Conservation (phyloP, 2,329 filamentous ascomycete species). For the Cryphonectria nitschkei region DNA sequence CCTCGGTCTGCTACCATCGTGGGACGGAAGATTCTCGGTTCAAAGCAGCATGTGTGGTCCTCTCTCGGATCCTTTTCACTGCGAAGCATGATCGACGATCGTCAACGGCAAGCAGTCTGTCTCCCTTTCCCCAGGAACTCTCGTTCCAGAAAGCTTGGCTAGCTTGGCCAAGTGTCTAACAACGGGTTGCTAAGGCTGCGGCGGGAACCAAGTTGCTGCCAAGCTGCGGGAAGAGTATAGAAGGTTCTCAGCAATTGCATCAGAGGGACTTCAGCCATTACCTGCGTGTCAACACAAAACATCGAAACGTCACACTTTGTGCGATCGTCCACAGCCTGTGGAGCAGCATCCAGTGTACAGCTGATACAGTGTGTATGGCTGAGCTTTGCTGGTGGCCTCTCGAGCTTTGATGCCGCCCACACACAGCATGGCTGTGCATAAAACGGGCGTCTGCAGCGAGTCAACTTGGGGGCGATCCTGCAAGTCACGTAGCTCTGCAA, state of each 20-base stretch:
- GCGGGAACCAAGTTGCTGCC: slow-evolving; percentile 9
- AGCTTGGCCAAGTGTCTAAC: background rate
- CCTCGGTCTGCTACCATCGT: background rate
- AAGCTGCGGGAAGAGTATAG: background rate
- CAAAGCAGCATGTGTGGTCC: background rate
- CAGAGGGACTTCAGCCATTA: background rate
- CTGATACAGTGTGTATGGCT: background rate
- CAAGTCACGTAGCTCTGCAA: slow-evolving; percentile 11
- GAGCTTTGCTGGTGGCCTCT: background rate
- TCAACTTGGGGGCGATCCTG: slow-evolving; percentile 2
- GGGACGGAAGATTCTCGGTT: background rate
- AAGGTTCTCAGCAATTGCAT: background rate
- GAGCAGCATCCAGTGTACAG: background rate
- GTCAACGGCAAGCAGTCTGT: background rate
- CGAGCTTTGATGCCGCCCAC: background rate
- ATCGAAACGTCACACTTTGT: background rate
- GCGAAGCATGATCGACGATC: slow-evolving; percentile 1
- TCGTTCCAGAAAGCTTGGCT: slow-evolving; percentile 25
- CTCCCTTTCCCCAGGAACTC: background rate
- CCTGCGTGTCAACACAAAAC: background rate
- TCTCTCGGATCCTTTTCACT: background rate
- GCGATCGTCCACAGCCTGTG: background rate
- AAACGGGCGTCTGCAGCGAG: background rate
- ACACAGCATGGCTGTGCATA: slow-evolving; percentile 8
- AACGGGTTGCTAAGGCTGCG: background rate